A percentile compares a stretch with the other conserved stretches of the same genome.
These are phyloP conservation scores for Kodamaea kaohsiungensis DNA, from an alignment of 805 yeast genomes.

Conservation along the genomic window DNA sequence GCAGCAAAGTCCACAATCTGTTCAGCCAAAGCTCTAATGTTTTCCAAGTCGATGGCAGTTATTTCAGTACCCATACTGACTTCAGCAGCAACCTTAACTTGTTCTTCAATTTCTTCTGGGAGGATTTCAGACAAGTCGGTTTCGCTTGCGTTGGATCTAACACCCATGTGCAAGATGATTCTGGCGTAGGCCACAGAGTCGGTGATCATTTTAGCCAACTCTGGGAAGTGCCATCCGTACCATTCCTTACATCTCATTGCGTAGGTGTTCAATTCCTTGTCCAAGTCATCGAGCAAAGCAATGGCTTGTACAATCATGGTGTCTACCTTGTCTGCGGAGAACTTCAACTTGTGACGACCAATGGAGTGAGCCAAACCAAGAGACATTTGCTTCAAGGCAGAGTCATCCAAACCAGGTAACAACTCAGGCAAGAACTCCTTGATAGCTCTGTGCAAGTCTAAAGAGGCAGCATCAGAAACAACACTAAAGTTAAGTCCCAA, in stretches of 20 bases:
- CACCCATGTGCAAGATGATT: conserved; percentile 90
- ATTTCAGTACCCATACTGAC: conserved; percentile 99
- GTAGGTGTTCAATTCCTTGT: conserved; percentile 95
- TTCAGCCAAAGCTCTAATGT: conserved; percentile 88
- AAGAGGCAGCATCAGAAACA: conserved; percentile 91
- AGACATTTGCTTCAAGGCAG: conserved; percentile 89
- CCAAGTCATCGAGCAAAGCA: conserved; percentile 93
- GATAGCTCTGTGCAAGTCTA: conserved; percentile 93
- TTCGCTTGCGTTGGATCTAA: conserved; percentile 86
- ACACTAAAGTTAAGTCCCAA: conserved; percentile 84
- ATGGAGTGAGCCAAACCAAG: conserved; percentile 98
- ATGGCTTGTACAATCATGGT: conserved; percentile 99
- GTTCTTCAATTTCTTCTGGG: conserved; percentile 49
- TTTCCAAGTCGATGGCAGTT: conserved; percentile 83
- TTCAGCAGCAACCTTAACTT: conserved; percentile 94
- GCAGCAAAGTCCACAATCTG: conserved; percentile 95
- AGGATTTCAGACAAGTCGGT: conserved; percentile 67
- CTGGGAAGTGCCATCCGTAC: conserved; percentile 99
- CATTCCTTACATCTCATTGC: conserved; percentile 99
- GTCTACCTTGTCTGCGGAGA: conserved; percentile 97
- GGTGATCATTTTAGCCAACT: conserved; percentile 93
- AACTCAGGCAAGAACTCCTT: conserved; percentile 92
- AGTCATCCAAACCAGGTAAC: conserved; percentile 87
- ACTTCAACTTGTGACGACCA: conserved; percentile 97
- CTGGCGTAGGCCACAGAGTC: conserved; percentile 97